These are phyloP conservation scores for Desmodesmus armatus DNA, from an alignment of 139 green algal genomes.

Conservation along the genomic window DNA sequence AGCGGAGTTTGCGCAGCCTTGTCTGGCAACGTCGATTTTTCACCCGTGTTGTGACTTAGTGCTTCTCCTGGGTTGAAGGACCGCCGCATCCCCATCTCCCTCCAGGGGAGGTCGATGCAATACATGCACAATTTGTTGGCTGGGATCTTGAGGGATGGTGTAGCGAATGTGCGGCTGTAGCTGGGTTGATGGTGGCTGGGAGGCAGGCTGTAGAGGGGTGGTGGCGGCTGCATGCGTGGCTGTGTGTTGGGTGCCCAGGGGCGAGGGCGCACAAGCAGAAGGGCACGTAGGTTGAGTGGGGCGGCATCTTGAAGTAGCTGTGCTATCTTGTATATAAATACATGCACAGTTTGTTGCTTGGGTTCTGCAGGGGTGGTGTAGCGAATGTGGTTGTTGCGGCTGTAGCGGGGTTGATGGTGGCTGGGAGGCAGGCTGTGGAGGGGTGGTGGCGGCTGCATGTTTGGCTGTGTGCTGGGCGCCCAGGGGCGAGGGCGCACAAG, in stretches of 20 bases:
- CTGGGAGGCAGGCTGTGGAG: not conserved
- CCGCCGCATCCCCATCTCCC: too few species aligned
- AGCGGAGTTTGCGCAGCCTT: too few species aligned
- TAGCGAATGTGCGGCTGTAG: not conserved
- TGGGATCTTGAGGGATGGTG: not conserved
- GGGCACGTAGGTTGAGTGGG: slow-evolving; percentile 13
- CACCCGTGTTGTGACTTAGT: too few species aligned
- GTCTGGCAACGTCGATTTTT: too few species aligned
- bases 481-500: not conserved
- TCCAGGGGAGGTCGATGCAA: too few species aligned
- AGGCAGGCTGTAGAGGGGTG: not conserved
- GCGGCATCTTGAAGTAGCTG: too few species aligned
- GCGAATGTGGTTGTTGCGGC: not conserved
- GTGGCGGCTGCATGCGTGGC: not conserved
- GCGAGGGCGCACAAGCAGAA: not conserved
- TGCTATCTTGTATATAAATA: too few species aligned
- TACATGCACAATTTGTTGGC: too few species aligned
- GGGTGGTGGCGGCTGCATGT: not conserved
- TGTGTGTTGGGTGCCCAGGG: not conserved
- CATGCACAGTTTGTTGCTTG: too few species aligned
- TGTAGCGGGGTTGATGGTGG: slow-evolving; percentile 30
- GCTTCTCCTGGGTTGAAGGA: too few species aligned
- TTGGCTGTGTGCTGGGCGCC: not conserved
- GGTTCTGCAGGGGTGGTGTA: too few species aligned
- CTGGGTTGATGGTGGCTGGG: slow-evolving; percentile 21